A percentile compares a stretch with the other conserved stretches of the same genome.
Evolutionary conservation across 2,329 filamentous ascomycete species (phyloP).

Genomic region (Trichophyton equinum): DNA sequence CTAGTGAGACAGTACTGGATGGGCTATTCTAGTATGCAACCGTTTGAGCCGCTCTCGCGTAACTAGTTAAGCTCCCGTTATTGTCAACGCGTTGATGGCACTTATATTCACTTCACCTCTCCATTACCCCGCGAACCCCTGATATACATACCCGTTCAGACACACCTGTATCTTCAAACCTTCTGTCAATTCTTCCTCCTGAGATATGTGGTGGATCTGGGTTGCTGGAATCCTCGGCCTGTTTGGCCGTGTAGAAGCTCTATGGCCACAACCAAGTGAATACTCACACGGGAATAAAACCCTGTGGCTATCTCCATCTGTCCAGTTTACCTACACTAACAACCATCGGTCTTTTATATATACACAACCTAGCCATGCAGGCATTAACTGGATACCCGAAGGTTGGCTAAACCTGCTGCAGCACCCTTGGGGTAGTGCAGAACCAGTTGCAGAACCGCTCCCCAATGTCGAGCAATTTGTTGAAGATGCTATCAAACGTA

Average conservation of each 20-base stretch:
- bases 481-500: conserved; percentile 14
- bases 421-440: background rate
- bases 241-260: background rate
- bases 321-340: conserved; percentile 9
- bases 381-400: background rate
- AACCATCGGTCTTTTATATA: background rate
- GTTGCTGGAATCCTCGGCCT: background rate
- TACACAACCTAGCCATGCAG: background rate
- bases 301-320: conserved; percentile 10
- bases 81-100: no score
- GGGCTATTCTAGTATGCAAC: no score
- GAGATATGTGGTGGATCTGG: background rate
- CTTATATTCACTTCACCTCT: no score
- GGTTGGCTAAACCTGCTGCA: background rate
- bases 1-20: no score
- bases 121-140: no score
- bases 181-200: background rate
- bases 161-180: background rate
- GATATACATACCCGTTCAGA: no score
- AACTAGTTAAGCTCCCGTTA: no score
- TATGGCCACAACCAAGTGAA: conserved; percentile 13
- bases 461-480: conserved; percentile 8
- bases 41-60: no score
- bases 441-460: background rate
- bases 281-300: conserved; percentile 11